phyloP scores from a whole-genome alignment of 2,329 filamentous ascomycete genomes.

The Trichoderma cornu-damae region DNA sequence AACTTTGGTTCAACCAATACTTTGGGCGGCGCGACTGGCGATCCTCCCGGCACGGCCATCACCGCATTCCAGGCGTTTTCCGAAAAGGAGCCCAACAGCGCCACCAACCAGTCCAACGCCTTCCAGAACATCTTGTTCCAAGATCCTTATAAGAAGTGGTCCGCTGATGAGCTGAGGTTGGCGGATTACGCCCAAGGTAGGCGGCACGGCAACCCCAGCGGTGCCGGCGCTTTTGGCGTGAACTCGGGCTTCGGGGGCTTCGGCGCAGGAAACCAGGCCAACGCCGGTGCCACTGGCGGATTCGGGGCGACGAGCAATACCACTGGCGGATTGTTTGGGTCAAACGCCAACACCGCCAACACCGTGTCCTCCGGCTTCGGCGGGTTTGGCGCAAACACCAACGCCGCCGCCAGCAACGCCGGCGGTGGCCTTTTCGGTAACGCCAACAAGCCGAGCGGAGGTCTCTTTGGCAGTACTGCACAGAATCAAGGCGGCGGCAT shows the following conservation, averaged over 20 bases:
- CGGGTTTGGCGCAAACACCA: slow-evolving; percentile 37
- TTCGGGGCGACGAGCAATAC: slow-evolving; percentile 18
- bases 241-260: slow-evolving; percentile 49
- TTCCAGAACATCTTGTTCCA: slow-evolving; percentile 79
- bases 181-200: slow-evolving; percentile 87
- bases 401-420: slow-evolving; percentile 28
- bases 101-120: slow-evolving; percentile 46
- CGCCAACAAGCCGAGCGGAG: slow-evolving; percentile 27
- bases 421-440: slow-evolving; percentile 25
- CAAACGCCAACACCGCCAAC: slow-evolving; percentile 27
- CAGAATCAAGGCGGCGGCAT: slow-evolving; percentile 32
- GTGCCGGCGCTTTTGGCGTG: slow-evolving; percentile 78
- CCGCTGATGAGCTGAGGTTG: slow-evolving; percentile 75
- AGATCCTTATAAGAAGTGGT: slow-evolving; percentile 81
- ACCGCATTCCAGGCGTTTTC: slow-evolving; percentile 63
- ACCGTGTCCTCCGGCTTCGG: slow-evolving; percentile 22
- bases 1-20: slow-evolving; percentile 44
- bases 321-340: slow-evolving; percentile 37
- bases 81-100: slow-evolving; percentile 66
- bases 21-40: slow-evolving; percentile 47
- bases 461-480: slow-evolving; percentile 37
- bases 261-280: slow-evolving; percentile 35
- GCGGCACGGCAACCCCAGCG: slow-evolving; percentile 74
- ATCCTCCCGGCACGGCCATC: slow-evolving; percentile 63
- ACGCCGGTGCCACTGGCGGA: slow-evolving; percentile 32